Percentiles rank a stretch among this genome's conserved stretches.
phyloP scores from a whole-genome alignment of 495 filamentous ascomycete species.

The Astrothelium macrocarpum region DNA sequence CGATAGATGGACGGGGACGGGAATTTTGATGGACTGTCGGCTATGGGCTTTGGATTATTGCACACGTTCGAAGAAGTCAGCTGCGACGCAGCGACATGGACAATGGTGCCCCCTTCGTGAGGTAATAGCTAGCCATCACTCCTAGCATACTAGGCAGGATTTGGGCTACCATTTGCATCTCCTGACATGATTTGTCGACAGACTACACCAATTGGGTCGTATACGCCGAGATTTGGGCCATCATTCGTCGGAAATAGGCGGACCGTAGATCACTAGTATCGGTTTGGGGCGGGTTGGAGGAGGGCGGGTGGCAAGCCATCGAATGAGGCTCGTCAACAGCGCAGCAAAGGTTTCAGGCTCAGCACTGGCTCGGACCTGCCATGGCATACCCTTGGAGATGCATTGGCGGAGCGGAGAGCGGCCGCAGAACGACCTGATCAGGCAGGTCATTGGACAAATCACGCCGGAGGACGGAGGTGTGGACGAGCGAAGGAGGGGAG shows the following conservation, averaged over 20 bases:
- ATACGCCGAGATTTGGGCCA: neutral
- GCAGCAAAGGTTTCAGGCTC: neutral
- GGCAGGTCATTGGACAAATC: neutral
- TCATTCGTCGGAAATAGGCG: neutral
- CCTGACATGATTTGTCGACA: neutral
- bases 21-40: conserved; percentile 57
- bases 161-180: neutral
- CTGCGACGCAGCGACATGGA: conserved; percentile 63
- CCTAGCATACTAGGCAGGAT: neutral
- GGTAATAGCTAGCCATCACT: neutral
- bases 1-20: conserved; percentile 60
- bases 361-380: neutral
- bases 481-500: neutral
- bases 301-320: conserved; percentile 1
- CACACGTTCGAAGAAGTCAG: conserved; percentile 73
- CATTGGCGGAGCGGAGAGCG: conserved; percentile 5
- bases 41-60: conserved; percentile 67
- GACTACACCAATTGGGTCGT: neutral
- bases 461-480: neutral
- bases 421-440: neutral
- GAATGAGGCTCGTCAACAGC: neutral
- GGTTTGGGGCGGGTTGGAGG: neutral
- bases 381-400: neutral
- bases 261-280: neutral
- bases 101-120: conserved; percentile 42